Evolutionary conservation across 352 stramenopile species (phyloP).

Genomic region (Phytophthora podocarpi): DNA sequence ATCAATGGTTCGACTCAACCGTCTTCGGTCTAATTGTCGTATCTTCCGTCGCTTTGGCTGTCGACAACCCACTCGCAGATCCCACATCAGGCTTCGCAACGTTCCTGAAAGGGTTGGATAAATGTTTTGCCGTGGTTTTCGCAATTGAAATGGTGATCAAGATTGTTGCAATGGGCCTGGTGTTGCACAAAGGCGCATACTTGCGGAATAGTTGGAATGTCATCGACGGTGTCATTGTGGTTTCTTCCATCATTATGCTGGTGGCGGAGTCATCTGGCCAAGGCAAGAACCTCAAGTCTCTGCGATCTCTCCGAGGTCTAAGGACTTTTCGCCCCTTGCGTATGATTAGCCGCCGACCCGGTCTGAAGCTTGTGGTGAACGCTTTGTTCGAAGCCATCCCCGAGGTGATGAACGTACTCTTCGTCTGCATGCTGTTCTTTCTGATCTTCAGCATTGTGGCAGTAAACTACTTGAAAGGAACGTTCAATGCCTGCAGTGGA

Average conservation of each 20-base stretch:
- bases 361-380: constrained; percentile 92
- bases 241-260: constrained; percentile 79
- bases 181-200: constrained; percentile 76
- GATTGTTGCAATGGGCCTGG: constrained; percentile 83
- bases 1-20: constrained; percentile 80
- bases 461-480: constrained; percentile 94
- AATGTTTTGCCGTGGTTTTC: constrained; percentile 82
- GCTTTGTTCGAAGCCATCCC: constrained; percentile 90
- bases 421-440: constrained; percentile 93
- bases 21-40: constrained; percentile 86
- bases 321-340: constrained; percentile 90
- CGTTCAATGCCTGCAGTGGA: constrained; percentile 84
- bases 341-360: constrained; percentile 88
- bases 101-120: constrained; percentile 72
- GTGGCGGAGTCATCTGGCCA: constrained; percentile 48
- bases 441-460: constrained; percentile 96
- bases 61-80: constrained; percentile 87
- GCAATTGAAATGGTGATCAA: constrained; percentile 90
- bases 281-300: constrained; percentile 63
- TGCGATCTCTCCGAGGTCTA: constrained; percentile 84
- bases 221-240: constrained; percentile 89
- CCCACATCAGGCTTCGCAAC: constrained; percentile 43
- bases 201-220: constrained; percentile 89
- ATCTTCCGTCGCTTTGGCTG: constrained; percentile 81
- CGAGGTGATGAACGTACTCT: constrained; percentile 87